Evolutionary conservation across 192 early-diverging fungal species (phyloP).

Genomic region (Coemansia umbellata): DNA sequence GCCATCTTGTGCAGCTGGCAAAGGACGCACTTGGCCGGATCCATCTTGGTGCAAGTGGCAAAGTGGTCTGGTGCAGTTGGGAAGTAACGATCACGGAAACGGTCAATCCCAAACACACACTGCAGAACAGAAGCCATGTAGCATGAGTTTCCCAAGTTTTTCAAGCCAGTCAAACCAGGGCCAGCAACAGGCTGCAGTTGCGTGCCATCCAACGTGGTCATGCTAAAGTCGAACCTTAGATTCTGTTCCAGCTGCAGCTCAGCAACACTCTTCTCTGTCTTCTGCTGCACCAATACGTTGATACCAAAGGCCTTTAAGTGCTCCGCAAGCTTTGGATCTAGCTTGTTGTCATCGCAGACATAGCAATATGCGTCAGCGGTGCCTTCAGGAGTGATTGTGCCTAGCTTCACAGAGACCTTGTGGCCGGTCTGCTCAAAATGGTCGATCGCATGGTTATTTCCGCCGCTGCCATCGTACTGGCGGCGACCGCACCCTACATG

Average conservation of each 20-base stretch:
- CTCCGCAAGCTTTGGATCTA: conserved; percentile 71
- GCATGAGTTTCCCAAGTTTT: conserved; percentile 96
- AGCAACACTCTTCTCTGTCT: conserved; percentile 88
- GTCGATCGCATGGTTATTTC: conserved; percentile 87
- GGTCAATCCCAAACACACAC: conserved; percentile 73
- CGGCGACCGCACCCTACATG: conserved; percentile 90
- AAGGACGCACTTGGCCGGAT: conserved; percentile 72
- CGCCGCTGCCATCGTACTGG: conserved; percentile 88
- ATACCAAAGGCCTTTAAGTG: conserved; percentile 90
- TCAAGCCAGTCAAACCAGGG: conserved; percentile 87
- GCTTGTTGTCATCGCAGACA: conserved; percentile 71
- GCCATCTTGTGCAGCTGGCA: conserved; percentile 93
- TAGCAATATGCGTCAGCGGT: conserved; percentile 70
- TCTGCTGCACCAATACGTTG: conserved; percentile 72
- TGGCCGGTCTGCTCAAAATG: conserved; percentile 84
- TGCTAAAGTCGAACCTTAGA: conserved; percentile 94
- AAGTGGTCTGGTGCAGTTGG: conserved; percentile 35
- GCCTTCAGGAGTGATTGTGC: conserved; percentile 97
- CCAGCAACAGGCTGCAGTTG: conserved; percentile 79
- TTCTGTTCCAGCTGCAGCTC: conserved; percentile 98
- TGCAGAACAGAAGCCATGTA: conserved; percentile 96
- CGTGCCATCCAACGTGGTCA: conserved; percentile 94
- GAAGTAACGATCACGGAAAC: conserved; percentile 70
- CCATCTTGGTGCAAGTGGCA: conserved; percentile 26
- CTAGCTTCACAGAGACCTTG: conserved; percentile 83